Percentiles rank a stretch among this genome's conserved stretches.
phyloP scores from a whole-genome alignment of 1,284 basidiomycete genomes.

The Lignosus rhinocerotis region DNA sequence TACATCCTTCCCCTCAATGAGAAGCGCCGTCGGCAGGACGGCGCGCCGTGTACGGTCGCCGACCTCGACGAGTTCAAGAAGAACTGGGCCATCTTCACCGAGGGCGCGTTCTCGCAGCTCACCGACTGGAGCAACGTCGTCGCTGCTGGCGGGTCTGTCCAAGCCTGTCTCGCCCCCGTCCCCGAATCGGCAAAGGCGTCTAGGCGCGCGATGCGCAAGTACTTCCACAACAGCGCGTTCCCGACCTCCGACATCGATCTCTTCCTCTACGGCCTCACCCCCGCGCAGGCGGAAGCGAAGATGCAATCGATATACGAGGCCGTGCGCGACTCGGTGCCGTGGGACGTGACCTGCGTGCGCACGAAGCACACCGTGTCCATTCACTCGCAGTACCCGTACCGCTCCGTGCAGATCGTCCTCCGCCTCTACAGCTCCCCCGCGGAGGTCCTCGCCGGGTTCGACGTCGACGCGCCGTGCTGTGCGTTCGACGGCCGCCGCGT shows the following conservation, averaged over 20 bases:
- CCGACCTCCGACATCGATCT: constrained; percentile 64
- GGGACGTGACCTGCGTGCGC: constrained; percentile 64
- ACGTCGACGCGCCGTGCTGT: constrained; percentile 60
- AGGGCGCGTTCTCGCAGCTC: constrained; percentile 56
- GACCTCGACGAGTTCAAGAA: constrained; percentile 56
- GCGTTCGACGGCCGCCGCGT: constrained; percentile 55
- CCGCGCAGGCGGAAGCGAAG: constrained; percentile 59
- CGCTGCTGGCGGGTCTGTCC: constrained; percentile 59
- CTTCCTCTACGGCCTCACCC: constrained; percentile 57
- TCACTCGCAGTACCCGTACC: constrained; percentile 63
- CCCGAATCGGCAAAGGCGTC: constrained; percentile 46
- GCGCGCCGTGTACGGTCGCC: constrained; percentile 44
- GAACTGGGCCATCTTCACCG: constrained; percentile 60
- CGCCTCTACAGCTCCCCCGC: constrained; percentile 58
- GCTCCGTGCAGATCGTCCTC: constrained; percentile 57
- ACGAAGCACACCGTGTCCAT: constrained; percentile 65
- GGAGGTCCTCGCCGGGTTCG: constrained; percentile 63
- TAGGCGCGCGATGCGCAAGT: constrained; percentile 55
- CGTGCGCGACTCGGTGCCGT: constrained; percentile 60
- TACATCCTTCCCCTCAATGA: constrained; percentile 34
- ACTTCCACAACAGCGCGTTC: constrained; percentile 52
- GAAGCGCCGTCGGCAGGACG: constrained; percentile 34
- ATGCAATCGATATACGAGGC: constrained; percentile 59
- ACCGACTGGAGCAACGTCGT: constrained; percentile 59
- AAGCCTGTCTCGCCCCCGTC: constrained; percentile 54